Conservation (phyloP, 202 grass and related monocot genomes). For the Zizania palustris region DNA sequence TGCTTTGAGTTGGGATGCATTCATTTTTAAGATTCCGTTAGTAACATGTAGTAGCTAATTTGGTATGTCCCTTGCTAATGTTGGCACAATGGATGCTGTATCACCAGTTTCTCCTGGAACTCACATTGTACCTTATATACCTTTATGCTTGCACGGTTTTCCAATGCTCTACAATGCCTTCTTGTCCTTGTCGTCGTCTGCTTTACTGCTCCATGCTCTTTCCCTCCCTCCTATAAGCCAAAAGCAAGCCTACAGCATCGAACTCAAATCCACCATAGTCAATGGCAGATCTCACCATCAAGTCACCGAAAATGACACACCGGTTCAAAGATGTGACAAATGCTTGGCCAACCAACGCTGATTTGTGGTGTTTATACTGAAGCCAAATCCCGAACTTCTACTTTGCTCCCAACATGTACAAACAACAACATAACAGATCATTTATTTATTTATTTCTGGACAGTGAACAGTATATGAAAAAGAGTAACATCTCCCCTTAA, state of each 20-base stretch:
- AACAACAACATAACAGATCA: background rate
- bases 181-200: no score
- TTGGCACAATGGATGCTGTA: no score
- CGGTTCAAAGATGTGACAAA: background rate
- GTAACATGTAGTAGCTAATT: background rate
- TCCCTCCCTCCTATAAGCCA: no score
- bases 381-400: background rate
- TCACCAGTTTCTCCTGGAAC: constrained; percentile 2
- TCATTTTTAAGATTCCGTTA: constrained; percentile 6
- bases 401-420: background rate
- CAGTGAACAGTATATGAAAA: background rate
- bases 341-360: background rate
- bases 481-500: background rate
- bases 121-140: background rate
- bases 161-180: no score
- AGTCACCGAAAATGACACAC: no score
- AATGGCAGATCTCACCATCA: no score
- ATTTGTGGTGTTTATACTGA: background rate
- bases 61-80: background rate
- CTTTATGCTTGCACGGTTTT: background rate
- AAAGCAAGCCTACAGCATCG: no score
- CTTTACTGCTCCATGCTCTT: no score
- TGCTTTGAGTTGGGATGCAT: background rate
- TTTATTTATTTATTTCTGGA: constrained; percentile 38
- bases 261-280: no score